Base-by-base conservation (phyloP, 2,329 filamentous ascomycete species). In the Paracamarosporium sp. region DNA sequence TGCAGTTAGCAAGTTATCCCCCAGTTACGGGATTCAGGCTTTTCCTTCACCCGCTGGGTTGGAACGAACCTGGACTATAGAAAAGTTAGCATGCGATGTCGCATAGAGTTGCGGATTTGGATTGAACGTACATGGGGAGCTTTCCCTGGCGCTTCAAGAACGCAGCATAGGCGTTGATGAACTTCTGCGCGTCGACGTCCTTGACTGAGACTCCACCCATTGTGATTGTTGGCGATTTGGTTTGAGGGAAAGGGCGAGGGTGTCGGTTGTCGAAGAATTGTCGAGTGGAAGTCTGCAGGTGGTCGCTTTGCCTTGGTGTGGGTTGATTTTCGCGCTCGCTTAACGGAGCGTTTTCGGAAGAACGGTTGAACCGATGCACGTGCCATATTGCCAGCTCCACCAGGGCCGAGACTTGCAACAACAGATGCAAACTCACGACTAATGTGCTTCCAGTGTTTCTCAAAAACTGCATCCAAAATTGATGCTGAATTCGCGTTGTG, bases 111-210 rank as follows among this genome's bases (percentile, higher is more conserved):
- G 38, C 7, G n/a, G 53, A 20, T 28, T 12, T 30, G 38, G 15
- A 15, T 28, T 15, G 51, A 45, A 70, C 72, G 51, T 73, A 76
- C 72, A 94, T 92, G 35, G 90, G 90, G 73, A 95, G 90, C 86
- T 94, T 94, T 83, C 92, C 92, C 86, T 95, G 91, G 77, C 91
- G 89, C 90, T 95, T 95, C 87, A 96, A 83, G 88, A 95, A 96
- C 77, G 87, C 89, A 79, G 90, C 86, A 81, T 95, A 96, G 79
- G 90, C 86, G 74, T 85, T 82, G 84, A 95, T 93, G 86, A 95
- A 95, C 85, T 93, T 92, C 81, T 93, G 90, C 82, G 91, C 89
- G 86, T 91, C 89, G 80, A 93, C 90, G 84, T 93, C 91, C 83
- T 90, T 90, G 83, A 94, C 91, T 75, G 84, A 87, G 80, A 92